These are phyloP conservation scores for Schwanniomyces sp. DNA, from an alignment of 805 yeast genomes.

Conservation along the genomic window DNA sequence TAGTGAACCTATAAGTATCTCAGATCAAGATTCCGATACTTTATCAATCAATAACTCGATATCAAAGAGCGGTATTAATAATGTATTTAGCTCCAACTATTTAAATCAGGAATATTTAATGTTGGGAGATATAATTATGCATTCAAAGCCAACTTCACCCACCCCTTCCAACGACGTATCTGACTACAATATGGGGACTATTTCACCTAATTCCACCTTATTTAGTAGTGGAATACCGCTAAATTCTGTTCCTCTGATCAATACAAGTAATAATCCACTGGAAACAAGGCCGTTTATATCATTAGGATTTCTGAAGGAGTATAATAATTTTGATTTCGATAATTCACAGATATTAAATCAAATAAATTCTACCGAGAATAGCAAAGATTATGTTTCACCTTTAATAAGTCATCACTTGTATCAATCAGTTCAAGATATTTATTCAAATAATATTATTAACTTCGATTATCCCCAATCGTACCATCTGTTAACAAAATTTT, in stretches of 20 bases:
- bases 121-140: conserved; percentile 48
- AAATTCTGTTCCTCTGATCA: background rate
- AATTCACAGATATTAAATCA: conserved; percentile 6
- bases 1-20: conserved; percentile 4
- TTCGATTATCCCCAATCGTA: conserved; percentile 65
- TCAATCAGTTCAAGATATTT: conserved; percentile 51
- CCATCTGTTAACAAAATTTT: conserved; percentile 57
- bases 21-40: conserved; percentile 12
- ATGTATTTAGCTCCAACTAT: conserved; percentile 41
- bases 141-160: conserved; percentile 42
- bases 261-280: conserved; percentile 6
- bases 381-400: conserved; percentile 53
- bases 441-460: conserved; percentile 44
- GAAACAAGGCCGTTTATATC: conserved; percentile 44
- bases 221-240: conserved; percentile 1
- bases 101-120: conserved; percentile 51
- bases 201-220: conserved; percentile 8
- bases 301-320: conserved; percentile 24
- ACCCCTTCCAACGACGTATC: conserved; percentile 30
- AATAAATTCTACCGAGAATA: conserved; percentile 3
- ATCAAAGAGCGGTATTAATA: conserved; percentile 3
- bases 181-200: conserved; percentile 9
- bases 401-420: conserved; percentile 56
- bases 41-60: conserved; percentile 5
- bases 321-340: conserved; percentile 1